Percentiles rank a stretch among this genome's conserved stretches.
These are phyloP conservation scores for Magnusiomyces tetraspermus DNA, from an alignment of 1,139 yeast genomes.

Conservation along the genomic window DNA sequence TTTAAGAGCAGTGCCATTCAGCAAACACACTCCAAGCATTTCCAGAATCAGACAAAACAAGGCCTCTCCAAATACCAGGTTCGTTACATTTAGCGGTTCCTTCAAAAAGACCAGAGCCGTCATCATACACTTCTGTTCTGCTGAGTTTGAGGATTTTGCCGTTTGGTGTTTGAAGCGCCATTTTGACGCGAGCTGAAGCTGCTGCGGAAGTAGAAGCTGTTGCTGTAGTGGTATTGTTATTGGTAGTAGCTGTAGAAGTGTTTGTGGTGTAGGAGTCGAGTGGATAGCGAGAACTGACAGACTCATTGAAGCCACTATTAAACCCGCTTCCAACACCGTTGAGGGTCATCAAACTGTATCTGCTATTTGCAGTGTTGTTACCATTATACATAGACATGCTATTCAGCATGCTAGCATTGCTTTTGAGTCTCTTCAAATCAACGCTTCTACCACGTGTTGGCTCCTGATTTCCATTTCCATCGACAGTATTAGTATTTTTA, in stretches of 20 bases:
- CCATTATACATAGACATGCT: not conserved
- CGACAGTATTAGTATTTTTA: not conserved
- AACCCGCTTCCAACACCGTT: not conserved
- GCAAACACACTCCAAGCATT: conserved; percentile 85
- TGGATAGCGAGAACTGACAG: no score
- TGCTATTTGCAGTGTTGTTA: not conserved
- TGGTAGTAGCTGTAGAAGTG: not conserved
- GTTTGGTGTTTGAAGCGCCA: conserved; percentile 75
- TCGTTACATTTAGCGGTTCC: conserved; percentile 12
- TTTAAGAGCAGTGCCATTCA: conserved; percentile 64
- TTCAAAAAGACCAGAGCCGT: conserved; percentile 10
- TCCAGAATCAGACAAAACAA: conserved; percentile 71
- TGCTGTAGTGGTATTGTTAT: not conserved
- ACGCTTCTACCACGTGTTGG: conserved; percentile 1
- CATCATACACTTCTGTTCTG: conserved; percentile 35
- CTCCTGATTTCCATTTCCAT: not conserved
- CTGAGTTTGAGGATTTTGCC: conserved; percentile 63
- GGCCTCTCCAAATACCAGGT: conserved; percentile 69
- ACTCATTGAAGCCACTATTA: not conserved
- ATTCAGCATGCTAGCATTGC: conserved; percentile 1
- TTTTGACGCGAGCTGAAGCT: conserved; percentile 31
- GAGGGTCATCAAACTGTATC: not conserved
- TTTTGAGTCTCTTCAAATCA: conserved; percentile 3
- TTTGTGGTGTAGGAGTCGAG: not conserved
- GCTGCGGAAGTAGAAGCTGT: not conserved